phyloP scores from a whole-genome alignment of 768 basidiomycete genomes.

The Auriscalpium vulgare region DNA sequence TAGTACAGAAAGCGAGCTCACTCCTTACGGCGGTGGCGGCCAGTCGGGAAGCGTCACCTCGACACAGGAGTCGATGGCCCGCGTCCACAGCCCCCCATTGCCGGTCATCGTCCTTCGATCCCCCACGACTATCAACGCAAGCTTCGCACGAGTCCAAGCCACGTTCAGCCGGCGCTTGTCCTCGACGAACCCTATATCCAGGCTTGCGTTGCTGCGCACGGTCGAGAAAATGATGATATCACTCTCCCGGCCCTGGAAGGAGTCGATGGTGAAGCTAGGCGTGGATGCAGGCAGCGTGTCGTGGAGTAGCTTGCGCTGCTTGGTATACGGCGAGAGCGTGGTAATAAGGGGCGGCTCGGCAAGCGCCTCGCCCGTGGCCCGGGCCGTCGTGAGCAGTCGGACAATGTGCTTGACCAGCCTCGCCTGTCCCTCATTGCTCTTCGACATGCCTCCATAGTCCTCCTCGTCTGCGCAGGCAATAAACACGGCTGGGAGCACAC shows the following conservation, averaged over 20 bases:
- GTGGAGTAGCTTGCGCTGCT: constrained; percentile 43
- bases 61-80: constrained; percentile 32
- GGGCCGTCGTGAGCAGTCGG: constrained; percentile 28
- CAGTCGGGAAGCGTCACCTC: constrained; percentile 18
- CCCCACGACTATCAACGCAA: constrained; percentile 55
- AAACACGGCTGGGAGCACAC: constrained; percentile 46
- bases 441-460: constrained; percentile 50
- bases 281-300: constrained; percentile 24
- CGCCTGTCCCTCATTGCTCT: constrained; percentile 53
- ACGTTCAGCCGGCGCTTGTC: constrained; percentile 56
- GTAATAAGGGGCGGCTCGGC: constrained; percentile 26
- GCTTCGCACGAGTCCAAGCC: constrained; percentile 59
- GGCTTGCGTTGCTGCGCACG: constrained; percentile 50
- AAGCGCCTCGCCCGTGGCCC: not conserved
- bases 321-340: constrained; percentile 53
- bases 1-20: no score
- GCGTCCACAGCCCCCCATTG: constrained; percentile 40
- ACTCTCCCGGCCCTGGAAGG: constrained; percentile 62
- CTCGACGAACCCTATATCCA: constrained; percentile 60
- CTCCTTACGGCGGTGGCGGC: no score
- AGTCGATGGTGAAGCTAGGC: constrained; percentile 45
- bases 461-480: constrained; percentile 51
- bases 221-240: constrained; percentile 61
- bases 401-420: constrained; percentile 42
- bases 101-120: constrained; percentile 41